Percentiles rank a stretch among this genome's conserved stretches.
phyloP scores from a whole-genome alignment of 139 green algal genomes.

The Chlorella vulgaris region DNA sequence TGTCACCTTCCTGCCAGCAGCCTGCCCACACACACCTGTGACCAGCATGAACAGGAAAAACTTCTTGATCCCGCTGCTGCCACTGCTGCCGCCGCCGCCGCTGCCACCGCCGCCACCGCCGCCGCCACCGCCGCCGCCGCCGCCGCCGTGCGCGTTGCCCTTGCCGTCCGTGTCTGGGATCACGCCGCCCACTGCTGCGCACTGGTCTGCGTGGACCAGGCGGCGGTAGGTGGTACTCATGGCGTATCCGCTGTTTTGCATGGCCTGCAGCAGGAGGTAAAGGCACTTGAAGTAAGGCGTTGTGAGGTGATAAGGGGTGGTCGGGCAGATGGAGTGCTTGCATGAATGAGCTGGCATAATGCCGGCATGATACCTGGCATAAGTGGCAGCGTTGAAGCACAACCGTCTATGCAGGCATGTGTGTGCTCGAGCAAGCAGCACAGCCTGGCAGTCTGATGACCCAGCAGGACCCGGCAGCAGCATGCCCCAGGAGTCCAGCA shows the following conservation, averaged over 20 bases:
- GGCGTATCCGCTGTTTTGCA: conserved; percentile 25
- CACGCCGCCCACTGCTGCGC: conserved; percentile 45
- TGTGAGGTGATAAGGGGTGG: no score
- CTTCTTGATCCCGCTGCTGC: conserved; percentile 11
- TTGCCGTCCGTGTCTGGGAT: conserved; percentile 75
- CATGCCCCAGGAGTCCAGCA: no score
- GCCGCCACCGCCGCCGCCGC: conserved; percentile 18
- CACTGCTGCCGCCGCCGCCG: not conserved
- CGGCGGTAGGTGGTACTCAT: conserved; percentile 46
- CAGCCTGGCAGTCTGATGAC: no score
- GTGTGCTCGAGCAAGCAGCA: no score
- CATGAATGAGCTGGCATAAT: no score
- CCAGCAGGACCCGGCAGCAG: no score
- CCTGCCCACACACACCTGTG: not conserved
- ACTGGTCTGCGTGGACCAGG: conserved; percentile 71
- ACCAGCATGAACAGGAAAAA: conserved; percentile 46
- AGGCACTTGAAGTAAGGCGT: not conserved
- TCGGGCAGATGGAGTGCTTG: no score
- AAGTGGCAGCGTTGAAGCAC: no score
- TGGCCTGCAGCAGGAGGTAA: not conserved
- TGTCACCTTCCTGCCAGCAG: not conserved
- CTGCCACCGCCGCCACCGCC: not conserved
- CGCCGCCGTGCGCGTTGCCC: conserved; percentile 36
- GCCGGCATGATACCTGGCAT: no score
- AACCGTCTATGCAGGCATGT: no score